These are phyloP conservation scores for Crinitomyces ghanaensis DNA, from an alignment of 805 yeast genomes.

Conservation along the genomic window DNA sequence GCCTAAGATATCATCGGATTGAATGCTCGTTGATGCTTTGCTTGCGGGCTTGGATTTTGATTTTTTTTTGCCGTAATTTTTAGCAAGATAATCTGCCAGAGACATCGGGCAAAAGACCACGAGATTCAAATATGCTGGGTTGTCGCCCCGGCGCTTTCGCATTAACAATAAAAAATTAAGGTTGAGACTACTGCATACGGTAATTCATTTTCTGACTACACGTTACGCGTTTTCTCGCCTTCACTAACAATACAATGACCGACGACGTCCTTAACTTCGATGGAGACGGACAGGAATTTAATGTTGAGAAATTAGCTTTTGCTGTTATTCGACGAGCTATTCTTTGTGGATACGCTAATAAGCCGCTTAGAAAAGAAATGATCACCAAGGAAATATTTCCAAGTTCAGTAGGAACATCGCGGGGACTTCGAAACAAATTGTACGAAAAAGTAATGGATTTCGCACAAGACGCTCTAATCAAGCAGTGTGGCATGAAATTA, in stretches of 20 bases:
- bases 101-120: slow-evolving; percentile 28
- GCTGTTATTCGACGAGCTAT: not conserved
- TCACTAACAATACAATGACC: too few relatives aligned
- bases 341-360: not conserved
- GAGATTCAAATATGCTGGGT: not conserved
- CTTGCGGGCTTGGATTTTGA: slow-evolving; percentile 22
- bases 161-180: not conserved
- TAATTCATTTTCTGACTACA: not conserved
- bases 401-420: not conserved
- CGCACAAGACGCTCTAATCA: too few relatives aligned
- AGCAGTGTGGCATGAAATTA: too few relatives aligned
- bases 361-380: not conserved
- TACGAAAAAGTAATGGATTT: too few relatives aligned
- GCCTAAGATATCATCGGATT: slow-evolving; percentile 17
- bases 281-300: not conserved
- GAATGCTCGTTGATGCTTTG: slow-evolving; percentile 5
- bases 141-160: not conserved
- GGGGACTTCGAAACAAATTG: too few relatives aligned
- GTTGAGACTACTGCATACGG: not conserved
- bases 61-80: slow-evolving; percentile 30
- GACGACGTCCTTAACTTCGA: not conserved
- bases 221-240: not conserved
- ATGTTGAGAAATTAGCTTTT: not conserved
- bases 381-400: not conserved
- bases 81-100: slow-evolving; percentile 35